Percentiles rank a stretch among this genome's conserved stretches.
Evolutionary conservation across 2,329 filamentous ascomycete genomes (phyloP).

Genomic region (Arthrobotrys sphaeroides): DNA sequence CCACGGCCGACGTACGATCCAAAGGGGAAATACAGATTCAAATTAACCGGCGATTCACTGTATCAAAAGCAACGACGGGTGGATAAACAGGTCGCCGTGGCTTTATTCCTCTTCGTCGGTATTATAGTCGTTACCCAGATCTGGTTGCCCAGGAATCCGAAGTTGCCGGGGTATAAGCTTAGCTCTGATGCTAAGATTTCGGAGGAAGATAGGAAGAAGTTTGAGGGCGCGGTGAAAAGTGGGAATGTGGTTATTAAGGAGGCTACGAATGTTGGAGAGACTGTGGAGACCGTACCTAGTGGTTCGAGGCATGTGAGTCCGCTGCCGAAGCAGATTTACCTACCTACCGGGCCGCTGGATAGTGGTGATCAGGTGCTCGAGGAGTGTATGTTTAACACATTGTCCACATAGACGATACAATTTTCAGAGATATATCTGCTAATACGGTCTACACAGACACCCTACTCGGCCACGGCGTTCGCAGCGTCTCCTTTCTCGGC

Average conservation of each 20-base stretch:
- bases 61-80: conserved; percentile 40
- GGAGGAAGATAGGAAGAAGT: conserved; percentile 19
- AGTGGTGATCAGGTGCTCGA: conserved; percentile 34
- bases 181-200: not conserved
- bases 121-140: conserved; percentile 46
- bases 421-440: not conserved
- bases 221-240: conserved; percentile 33
- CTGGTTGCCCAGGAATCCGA: conserved; percentile 44
- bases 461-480: conserved; percentile 84
- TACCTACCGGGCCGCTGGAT: conserved; percentile 13
- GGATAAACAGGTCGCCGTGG: conserved; percentile 26
- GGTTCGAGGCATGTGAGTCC: conserved; percentile 39
- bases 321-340: conserved; percentile 45
- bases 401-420: not conserved
- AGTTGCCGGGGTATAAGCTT: conserved; percentile 5
- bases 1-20: conserved; percentile 34
- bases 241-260: conserved; percentile 44
- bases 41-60: conserved; percentile 8
- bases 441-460: conserved; percentile 67
- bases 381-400: conserved; percentile 28
- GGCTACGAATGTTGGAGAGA: conserved; percentile 30
- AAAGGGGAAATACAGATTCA: conserved; percentile 26
- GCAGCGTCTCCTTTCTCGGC: conserved; percentile 86
- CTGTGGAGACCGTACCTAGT: conserved; percentile 42
- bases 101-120: conserved; percentile 30